Percentiles rank a stretch among this genome's conserved stretches.
Conservation (phyloP, 2,329 filamentous ascomycete species). For the Lasiodiplodia hormozganensis region DNA sequence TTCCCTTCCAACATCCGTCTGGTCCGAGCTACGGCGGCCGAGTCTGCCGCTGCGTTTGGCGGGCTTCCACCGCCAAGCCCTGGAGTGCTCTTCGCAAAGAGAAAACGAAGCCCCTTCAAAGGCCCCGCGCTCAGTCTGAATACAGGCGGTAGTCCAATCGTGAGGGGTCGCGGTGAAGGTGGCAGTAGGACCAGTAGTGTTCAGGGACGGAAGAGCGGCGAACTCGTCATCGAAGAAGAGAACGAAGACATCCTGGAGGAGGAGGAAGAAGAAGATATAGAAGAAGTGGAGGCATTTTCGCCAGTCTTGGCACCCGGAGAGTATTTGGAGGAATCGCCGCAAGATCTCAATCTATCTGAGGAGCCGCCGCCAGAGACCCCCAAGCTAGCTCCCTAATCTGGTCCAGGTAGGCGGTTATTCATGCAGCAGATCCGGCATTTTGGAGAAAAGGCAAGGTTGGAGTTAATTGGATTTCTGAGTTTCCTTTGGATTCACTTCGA, state of each 20-base stretch:
- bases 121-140: conserved; percentile 67
- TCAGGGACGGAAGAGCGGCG: conserved; percentile 72
- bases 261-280: conserved; percentile 31
- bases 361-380: conserved; percentile 23
- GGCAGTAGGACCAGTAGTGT: conserved; percentile 61
- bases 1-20: conserved; percentile 90
- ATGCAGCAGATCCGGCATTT: background rate
- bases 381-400: conserved; percentile 1
- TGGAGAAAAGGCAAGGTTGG: conserved; percentile 3
- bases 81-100: conserved; percentile 78
- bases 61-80: conserved; percentile 65
- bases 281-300: conserved; percentile 29
- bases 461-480: conserved; percentile 20
- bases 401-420: background rate
- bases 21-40: conserved; percentile 66
- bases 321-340: conserved; percentile 35
- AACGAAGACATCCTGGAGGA: conserved; percentile 46
- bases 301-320: conserved; percentile 33
- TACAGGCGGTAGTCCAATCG: conserved; percentile 36
- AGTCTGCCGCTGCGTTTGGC: conserved; percentile 54
- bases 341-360: conserved; percentile 24
- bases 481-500: conserved; percentile 16
- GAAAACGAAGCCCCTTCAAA: conserved; percentile 83
- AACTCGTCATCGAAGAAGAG: conserved; percentile 68
- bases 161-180: conserved; percentile 41